Evolutionary conservation across 2,329 filamentous ascomycete species (phyloP).

Genomic region (Ilyonectria robusta): DNA sequence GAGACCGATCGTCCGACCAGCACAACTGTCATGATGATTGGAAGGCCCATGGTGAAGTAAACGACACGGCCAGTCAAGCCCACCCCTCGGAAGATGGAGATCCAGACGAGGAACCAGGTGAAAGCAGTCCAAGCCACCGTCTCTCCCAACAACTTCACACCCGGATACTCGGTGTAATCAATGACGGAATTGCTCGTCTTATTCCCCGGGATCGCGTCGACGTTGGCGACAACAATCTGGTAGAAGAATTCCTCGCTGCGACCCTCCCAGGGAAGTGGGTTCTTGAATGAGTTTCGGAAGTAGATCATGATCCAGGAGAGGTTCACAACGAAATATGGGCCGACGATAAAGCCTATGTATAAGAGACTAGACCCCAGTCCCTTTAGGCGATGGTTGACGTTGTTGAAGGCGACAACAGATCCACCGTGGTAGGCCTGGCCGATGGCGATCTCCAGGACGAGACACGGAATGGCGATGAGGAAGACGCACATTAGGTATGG

Average conservation of each 20-base stretch:
- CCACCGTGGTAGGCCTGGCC: constrained; percentile 75
- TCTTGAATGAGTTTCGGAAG: constrained; percentile 69
- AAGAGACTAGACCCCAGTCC: constrained; percentile 67
- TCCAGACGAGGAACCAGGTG: constrained; percentile 72
- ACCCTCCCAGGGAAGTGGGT: constrained; percentile 67
- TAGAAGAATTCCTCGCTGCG: constrained; percentile 67
- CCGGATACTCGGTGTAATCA: constrained; percentile 63
- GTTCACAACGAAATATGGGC: constrained; percentile 70
- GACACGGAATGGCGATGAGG: constrained; percentile 68
- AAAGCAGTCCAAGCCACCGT: constrained; percentile 72
- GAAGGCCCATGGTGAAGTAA: constrained; percentile 74
- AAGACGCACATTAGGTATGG: constrained; percentile 70
- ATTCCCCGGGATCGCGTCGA: constrained; percentile 57
- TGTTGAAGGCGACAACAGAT: constrained; percentile 68
- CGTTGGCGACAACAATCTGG: constrained; percentile 63
- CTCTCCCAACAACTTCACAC: constrained; percentile 64
- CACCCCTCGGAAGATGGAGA: constrained; percentile 72
- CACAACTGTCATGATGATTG: constrained; percentile 69
- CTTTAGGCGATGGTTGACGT: constrained; percentile 66
- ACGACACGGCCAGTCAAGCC: constrained; percentile 71
- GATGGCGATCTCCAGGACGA: constrained; percentile 75
- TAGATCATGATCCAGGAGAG: constrained; percentile 59
- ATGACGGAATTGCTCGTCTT: constrained; percentile 57
- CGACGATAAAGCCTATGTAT: constrained; percentile 68
- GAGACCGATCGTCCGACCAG: constrained; percentile 68